A percentile compares a stretch with the other conserved stretches of the same genome.
phyloP scores from a whole-genome alignment of 768 basidiomycete genomes.

The Leccinum broughii region DNA sequence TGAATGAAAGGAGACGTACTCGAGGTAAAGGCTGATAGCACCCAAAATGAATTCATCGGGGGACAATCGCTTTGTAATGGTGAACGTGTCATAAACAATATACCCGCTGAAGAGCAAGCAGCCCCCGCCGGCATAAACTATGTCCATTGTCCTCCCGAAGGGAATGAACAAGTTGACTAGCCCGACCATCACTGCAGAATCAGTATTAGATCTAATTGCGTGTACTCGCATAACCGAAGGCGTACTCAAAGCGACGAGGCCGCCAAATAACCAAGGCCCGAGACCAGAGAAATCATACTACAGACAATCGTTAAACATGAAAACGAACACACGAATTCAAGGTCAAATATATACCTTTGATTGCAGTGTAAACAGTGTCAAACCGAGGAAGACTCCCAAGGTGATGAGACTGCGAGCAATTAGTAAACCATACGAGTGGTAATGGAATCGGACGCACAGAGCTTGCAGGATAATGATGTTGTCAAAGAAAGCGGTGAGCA shows the following conservation, averaged over 20 bases:
- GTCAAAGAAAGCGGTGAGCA: slow-evolving; percentile 75
- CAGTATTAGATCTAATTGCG: slow-evolving; percentile 2
- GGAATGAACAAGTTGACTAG: slow-evolving; percentile 86
- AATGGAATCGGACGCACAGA: slow-evolving; percentile 48
- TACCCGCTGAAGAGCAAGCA: slow-evolving; percentile 88
- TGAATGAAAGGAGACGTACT: slow-evolving; percentile 49
- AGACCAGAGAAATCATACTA: slow-evolving; percentile 94
- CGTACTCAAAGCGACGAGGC: slow-evolving; percentile 75
- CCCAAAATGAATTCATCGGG: slow-evolving; percentile 95
- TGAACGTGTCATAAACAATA: slow-evolving; percentile 87
- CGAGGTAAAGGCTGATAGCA: slow-evolving; percentile 90
- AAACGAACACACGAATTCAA: neutral
- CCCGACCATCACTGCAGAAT: slow-evolving; percentile 66
- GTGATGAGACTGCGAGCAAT: slow-evolving; percentile 68
- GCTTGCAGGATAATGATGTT: slow-evolving; percentile 81
- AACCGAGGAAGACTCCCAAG: slow-evolving; percentile 86
- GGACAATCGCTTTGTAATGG: slow-evolving; percentile 83
- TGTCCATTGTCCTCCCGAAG: slow-evolving; percentile 77
- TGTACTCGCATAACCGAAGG: slow-evolving; percentile 4
- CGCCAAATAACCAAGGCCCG: slow-evolving; percentile 88
- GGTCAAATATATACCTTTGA: slow-evolving; percentile 61
- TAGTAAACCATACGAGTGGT: slow-evolving; percentile 3
- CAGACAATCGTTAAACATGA: slow-evolving; percentile 1
- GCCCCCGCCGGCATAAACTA: slow-evolving; percentile 76
- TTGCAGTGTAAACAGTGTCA: slow-evolving; percentile 94